Evolutionary conservation across 1,139 yeast species (phyloP).

Genomic region (Meyerozyma elateridarum): DNA sequence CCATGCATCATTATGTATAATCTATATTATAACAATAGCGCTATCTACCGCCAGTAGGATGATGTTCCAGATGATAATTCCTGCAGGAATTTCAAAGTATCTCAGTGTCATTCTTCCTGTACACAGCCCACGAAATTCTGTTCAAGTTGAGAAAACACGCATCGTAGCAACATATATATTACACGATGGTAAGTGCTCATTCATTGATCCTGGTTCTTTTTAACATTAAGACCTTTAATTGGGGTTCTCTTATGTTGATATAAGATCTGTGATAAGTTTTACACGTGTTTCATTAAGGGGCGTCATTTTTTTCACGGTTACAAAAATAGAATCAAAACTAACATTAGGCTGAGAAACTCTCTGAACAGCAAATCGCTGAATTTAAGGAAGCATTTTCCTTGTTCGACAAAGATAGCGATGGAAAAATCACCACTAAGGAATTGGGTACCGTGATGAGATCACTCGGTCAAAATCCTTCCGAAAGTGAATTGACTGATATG

Average conservation of each 20-base stretch:
- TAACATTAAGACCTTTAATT: no score
- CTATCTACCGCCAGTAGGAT: no score
- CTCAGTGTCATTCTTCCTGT: slow-evolving; percentile 4
- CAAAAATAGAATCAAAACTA: slow-evolving; percentile 9
- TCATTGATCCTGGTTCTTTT: no score
- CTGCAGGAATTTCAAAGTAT: slow-evolving; percentile 1
- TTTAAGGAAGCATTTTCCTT: slow-evolving; percentile 96
- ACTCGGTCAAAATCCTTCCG: slow-evolving; percentile 94
- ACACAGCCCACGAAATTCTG: not conserved
- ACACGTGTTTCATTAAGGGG: no score
- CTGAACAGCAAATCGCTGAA: slow-evolving; percentile 94
- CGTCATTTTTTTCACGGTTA: no score
- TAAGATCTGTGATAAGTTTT: no score
- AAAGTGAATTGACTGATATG: slow-evolving; percentile 92
- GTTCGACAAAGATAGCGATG: slow-evolving; percentile 95
- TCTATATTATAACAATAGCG: no score
- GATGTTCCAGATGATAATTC: no score
- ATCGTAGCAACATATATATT: slow-evolving; percentile 1
- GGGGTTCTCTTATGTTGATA: no score
- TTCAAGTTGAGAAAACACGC: slow-evolving; percentile 1
- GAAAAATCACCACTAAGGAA: slow-evolving; percentile 90
- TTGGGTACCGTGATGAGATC: slow-evolving; percentile 98
- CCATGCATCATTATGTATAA: no score
- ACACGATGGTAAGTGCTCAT: slow-evolving; percentile 3
- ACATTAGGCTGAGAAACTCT: slow-evolving; percentile 71